Conservation (phyloP, 148 eudicot species). For the Salicornia ramosissima region DNA sequence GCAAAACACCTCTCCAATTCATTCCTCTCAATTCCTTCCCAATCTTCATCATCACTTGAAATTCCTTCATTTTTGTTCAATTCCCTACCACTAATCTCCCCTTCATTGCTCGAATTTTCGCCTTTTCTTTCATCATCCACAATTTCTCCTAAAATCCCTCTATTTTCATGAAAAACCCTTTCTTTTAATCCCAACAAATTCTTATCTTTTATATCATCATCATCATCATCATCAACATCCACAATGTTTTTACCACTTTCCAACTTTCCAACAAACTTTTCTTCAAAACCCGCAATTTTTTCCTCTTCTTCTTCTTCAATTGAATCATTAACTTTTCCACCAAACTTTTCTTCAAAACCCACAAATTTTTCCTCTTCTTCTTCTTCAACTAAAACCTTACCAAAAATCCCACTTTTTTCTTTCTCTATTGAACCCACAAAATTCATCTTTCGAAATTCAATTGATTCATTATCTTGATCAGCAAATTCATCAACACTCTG, state of each 20-base stretch:
- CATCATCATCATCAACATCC: background rate
- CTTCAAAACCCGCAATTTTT: constrained; percentile 16
- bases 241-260: constrained; percentile 7
- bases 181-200: background rate
- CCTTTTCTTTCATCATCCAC: background rate
- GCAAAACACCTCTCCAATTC: constrained; percentile 61
- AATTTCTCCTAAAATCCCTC: background rate
- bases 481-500: too few relatives aligned
- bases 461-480: too few relatives aligned
- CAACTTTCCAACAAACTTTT: constrained; percentile 6
- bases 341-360: constrained; percentile 18
- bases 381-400: too few relatives aligned
- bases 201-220: background rate
- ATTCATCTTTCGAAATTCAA: too few relatives aligned
- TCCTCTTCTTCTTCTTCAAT: too few relatives aligned
- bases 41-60: constrained; percentile 48
- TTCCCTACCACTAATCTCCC: constrained; percentile 20
- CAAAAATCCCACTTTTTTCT: constrained; percentile 1
- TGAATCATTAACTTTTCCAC: too few relatives aligned
- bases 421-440: constrained; percentile 20
- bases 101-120: constrained; percentile 14
- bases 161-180: background rate
- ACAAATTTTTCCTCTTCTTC: background rate
- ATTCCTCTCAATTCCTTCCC: constrained; percentile 78
- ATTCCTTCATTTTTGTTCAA: constrained; percentile 25